These are phyloP conservation scores for Monilinia fructigena DNA, from an alignment of 2,329 filamentous ascomycete genomes.

Conservation along the genomic window DNA sequence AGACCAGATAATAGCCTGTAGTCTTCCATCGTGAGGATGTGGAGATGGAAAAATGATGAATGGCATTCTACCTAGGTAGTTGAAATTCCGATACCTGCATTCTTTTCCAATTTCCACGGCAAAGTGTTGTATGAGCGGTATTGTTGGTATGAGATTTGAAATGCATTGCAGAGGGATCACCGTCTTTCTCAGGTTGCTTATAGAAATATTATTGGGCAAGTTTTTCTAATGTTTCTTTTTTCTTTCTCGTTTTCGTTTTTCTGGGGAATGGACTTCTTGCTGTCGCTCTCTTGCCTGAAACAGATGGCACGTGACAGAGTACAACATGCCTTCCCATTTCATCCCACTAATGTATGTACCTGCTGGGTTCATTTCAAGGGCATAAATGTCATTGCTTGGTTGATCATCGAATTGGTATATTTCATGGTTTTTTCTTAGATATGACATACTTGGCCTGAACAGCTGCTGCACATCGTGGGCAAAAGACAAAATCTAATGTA, in stretches of 20 bases:
- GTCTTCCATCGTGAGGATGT: not conserved
- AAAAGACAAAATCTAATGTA: not conserved
- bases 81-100: not conserved
- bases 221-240: not conserved
- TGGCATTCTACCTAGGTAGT: not conserved
- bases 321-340: slow-evolving; percentile 7
- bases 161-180: not conserved
- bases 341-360: not conserved
- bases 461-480: not conserved
- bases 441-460: not conserved
- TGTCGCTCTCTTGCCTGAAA: not conserved
- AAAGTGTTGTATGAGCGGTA: not conserved
- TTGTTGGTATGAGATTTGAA: not conserved
- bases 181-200: not conserved
- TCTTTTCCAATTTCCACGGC: not conserved
- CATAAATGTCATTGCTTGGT: not conserved
- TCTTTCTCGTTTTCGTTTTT: too few relatives aligned
- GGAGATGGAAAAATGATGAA: not conserved
- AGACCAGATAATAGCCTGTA: not conserved
- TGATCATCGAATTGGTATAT: not conserved
- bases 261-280: not conserved
- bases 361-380: not conserved
- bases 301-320: not conserved
- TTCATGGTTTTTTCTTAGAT: not conserved
- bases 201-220: not conserved